Evolutionary conservation across 768 basidiomycete species (phyloP), one percentile per base, ranked within the genome.

Genomic region (Leccinum subtestaceum): DNA sequence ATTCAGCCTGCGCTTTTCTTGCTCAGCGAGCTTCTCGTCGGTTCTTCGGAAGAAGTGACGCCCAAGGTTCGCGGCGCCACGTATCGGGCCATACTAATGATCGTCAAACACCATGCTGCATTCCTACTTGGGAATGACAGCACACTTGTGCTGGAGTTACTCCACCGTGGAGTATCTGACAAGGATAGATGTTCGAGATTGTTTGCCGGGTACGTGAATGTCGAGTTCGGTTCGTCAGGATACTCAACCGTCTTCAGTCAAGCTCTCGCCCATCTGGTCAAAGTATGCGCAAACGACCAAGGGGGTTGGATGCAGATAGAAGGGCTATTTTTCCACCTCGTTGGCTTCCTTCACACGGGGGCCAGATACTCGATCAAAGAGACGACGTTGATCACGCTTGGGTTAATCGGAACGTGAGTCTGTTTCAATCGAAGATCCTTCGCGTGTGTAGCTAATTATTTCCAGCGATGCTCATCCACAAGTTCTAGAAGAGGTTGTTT

Each of bases 301-400:
- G 72, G 69, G 21, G 74, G 73, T 10, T 72, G 71, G 67, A 60
- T 62, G 49, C 68, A 70, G 7, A 73, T 78, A 5, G 80, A 80
- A 49, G 54, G 61, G 1, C 65, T 81, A 27, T 84, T 84, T 64
- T 72, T 70, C 27, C 72, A 74, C 36, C 67, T 91, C 2, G 77
- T 81, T 63, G 72, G 76, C 8, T 67, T 82, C 23, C 78, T 89
- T 45, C 79, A 83, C 21, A 64, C 64, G 1, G 73, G 72, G 3
- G 40, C 64, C 17, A 82, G 78, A 59, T 71, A 79, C 51, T 72
- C 78, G 2, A 71, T 83, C 11, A 83, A 80, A 64, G 91, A 94
- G 69, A 88, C 88, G 0, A 72, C 84, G 1, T 67, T 91, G 15
- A 75, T 90, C 3, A 80, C 84, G 13, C 75, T 86, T 5, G 88